Evolutionary conservation across 768 basidiomycete species (phyloP), one percentile per base, ranked within the genome.

Genomic region (Infundibulicybe gibba): DNA sequence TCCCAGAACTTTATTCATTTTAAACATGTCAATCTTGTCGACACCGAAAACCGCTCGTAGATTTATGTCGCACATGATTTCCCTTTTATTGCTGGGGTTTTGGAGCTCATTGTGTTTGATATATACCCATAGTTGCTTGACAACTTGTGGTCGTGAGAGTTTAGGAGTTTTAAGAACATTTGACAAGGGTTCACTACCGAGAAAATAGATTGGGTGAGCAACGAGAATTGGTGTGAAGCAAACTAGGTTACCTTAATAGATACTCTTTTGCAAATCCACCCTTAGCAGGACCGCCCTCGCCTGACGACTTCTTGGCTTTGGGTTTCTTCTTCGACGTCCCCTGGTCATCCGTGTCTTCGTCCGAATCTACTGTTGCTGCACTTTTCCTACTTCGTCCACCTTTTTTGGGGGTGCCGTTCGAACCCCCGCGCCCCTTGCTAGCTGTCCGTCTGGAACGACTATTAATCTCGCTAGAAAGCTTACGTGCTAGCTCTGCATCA

Each of bases 1-100:
- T 61, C 87, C 87, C 47, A 95, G 69, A 20, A 86, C 76, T 66
- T 94, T 92, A 75, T 94, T 95, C 93, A 95, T 95, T 54, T 75
- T 82, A 70, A 95, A 94, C 91, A 94, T 94, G 66, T 90, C 83
- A 47, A 97, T 80, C 62, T 82, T 87, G 53, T 91, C 87, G 11
- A 79, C 76, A 47, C 77, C 78, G 63, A 97, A 95, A 16, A 95
- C 79, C 5, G 83, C 80, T 57, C 75, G 77, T 54, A 97, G 61
- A 14, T 64, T 70, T 14, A 75, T 70, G 63, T 97, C 93, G 58
- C 93, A 94, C 2, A 92, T 53, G 51, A 97, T 97, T 62, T 90
- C 90, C 46, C 81, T 80, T 65, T 75, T 87, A 65, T 95, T 90
- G 1, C 60, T 63, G 5, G 91, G 90, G 60, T 97, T 94, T 68